Base-by-base conservation (phyloP, 768 basidiomycete species). In the Coprinopsis strossmayeri region DNA sequence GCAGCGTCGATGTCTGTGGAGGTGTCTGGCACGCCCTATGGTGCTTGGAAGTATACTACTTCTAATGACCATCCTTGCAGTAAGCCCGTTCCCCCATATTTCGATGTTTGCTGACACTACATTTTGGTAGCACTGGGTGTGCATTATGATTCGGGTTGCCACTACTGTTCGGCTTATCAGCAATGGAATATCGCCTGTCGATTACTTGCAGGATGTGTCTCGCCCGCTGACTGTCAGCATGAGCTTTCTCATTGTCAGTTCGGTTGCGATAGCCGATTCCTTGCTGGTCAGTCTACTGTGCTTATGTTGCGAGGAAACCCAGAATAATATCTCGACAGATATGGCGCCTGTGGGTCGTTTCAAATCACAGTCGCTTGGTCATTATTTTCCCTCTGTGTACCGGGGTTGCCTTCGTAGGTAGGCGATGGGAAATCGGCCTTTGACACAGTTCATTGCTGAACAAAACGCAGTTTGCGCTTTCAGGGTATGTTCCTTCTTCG, bases 341-440 rank as follows among this genome's bases (percentile, higher is more conserved):
- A 38, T 47, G 45, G 24, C 45, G 50, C 11, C 50, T 51, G 1
- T 51, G 50, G 50, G 34, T 47, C 17, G 45, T 51, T 18, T 51
- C 45, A 26, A 32, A 41, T 20, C 20, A 34, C n/a, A 38, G 34
- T 2, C 2, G 5, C 21, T 24, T 15, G 13, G 24, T 47, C 10
- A 24, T 47, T 11, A 15, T 41, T 10, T 18, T 37, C 13, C 50
- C 50, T 2, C 17, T 51, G 10, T 24, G 21, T 26, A 47, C 45
- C 11, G 18, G 44, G 11, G 2, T 51, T 20, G 44, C 30, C 11
- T 32, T 51, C 3, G 15, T 38, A 17, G 42, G 49, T 50, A 27
- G 11, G 49, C 24, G 23, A 30, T 32, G 26, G 21, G 3, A 17
- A 26, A n/a, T n/a, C n/a, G n/a, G n/a, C n/a, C n/a, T n/a, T n/a